Base-by-base conservation (phyloP, 192 early-diverging fungal species). In the Coemansia sp. region DNA sequence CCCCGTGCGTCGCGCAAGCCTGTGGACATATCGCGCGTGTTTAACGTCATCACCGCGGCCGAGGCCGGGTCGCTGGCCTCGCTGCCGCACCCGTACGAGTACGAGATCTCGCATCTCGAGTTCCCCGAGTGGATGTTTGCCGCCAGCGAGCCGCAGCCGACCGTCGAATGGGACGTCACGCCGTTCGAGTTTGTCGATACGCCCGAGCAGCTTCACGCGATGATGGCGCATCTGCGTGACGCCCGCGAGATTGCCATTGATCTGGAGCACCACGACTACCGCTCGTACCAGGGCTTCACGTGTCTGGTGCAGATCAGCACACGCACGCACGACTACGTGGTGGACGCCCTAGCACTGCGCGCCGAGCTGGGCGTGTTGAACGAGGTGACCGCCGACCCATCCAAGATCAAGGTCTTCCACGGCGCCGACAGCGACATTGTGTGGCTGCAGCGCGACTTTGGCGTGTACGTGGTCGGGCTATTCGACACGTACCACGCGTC, bases 371-470 rank as follows among this genome's bases (percentile, higher is more conserved):
- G 86, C 22, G 45, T 78, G 12, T 73, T 99, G n/a, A 99, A 99
- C 76, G 65, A 83, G 5, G 75, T 84, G 7, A 95, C 98, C 42
- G 88, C 95, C 0, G 85, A 99, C 67, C 95, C 97, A 11, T 71
- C 73, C 6, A 88, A 90, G 27, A 77, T 93, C 71, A 99, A 99
- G 70, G 89, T 93, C 21, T 81, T 99, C 29, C 97, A 99, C 65
- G 97, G 97, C 69, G 95, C 97, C n/a, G 91, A 95, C 19, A 85
- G 73, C 71, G 97, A 99, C 84, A 86, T 99, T 18, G 69, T 86
- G 52, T 99, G 97, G 97, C 81, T 99, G 54, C 97, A 99, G 75
- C 84, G 89, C 19, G 97, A 99, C 61, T 98, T 99, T 73, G 95
- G 94, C 23, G 74, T 96, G 6, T 99, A 99, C 58, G 73, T 99